Base-by-base conservation (phyloP, 192 early-diverging fungal species). In the Backusella westeae region DNA sequence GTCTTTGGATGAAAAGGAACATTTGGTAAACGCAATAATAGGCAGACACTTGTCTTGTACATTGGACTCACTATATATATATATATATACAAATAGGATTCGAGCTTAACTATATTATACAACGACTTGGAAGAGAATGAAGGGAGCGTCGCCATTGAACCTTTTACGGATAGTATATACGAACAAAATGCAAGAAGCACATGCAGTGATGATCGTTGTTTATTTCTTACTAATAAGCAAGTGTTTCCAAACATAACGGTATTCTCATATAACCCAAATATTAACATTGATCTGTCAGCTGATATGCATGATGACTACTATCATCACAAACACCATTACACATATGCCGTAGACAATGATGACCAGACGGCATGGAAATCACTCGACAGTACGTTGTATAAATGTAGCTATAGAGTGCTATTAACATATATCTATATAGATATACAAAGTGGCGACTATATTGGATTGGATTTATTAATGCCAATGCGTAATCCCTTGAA, bases 401-500 rank as follows among this genome's bases (percentile, higher is more conserved):
- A 0, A 56, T 21, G 1, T 9, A 21, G 19, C 19, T 2, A 9
- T n/a, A 7, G 17, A 53, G n/a, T 8, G n/a, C 75, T 56, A n/a
- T 46, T 67, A 41, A 19, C n/a, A 49, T 23, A 23, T 23, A 23
- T 29, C 0, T 32, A 32, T 15, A 67, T 74, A 80, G 84, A 80
- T 29, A 88, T 88, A 49, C 75, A 66, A 6, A 68, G 71, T 34
- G 85, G 82, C 10, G 88, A 89, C 52, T 89, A 87, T 67, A 85
- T 89, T 80, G 87, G 88, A 21, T 65, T 89, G 42, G 88, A 89
- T 78, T 77, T 89, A 77, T 49, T 89, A 39, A 75, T 87, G 34
- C 76, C 78, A 15, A 83, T 89, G 35, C 74, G 77, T 34, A 82
- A 75, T 42, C 77, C 75, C 19, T 36, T 81, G 14, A 71, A 66